Evolutionary conservation across 2,329 filamentous ascomycete genomes (phyloP).

Genomic region (Cladosporium colombiae): DNA sequence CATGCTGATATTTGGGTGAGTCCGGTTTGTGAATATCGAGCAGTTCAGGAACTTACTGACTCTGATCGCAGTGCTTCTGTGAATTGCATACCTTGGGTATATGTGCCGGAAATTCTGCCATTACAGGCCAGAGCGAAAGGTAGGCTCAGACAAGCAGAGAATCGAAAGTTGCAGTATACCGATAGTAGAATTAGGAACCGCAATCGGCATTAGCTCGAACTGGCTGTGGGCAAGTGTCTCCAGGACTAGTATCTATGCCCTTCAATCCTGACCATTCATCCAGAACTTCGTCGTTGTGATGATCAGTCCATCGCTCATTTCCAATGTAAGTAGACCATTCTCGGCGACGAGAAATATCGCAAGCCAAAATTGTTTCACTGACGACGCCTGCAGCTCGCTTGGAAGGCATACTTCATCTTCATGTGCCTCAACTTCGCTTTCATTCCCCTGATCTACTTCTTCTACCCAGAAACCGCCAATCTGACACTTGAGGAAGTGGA

Average conservation of each 20-base stretch:
- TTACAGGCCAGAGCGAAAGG: conserved; percentile 52
- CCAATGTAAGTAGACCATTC: conserved; percentile 34
- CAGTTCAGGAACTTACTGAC: conserved; percentile 22
- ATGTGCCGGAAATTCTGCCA: conserved; percentile 52
- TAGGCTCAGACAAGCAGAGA: background rate
- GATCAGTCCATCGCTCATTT: conserved; percentile 54
- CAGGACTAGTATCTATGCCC: background rate
- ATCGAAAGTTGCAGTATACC: background rate
- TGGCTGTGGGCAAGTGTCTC: conserved; percentile 43
- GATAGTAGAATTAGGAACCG: conserved; percentile 37
- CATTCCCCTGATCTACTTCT: conserved; percentile 52
- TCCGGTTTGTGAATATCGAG: background rate
- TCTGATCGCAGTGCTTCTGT: conserved; percentile 46
- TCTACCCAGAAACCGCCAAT: conserved; percentile 48
- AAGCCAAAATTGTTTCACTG: background rate
- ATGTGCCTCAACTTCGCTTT: conserved; percentile 51
- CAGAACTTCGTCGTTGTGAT: conserved; percentile 54
- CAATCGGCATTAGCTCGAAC: conserved; percentile 52
- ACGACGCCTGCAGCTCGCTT: conserved; percentile 42
- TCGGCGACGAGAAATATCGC: background rate
- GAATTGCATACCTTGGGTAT: conserved; percentile 54
- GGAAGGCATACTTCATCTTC: conserved; percentile 57
- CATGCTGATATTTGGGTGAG: conserved; percentile 32
- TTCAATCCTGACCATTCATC: background rate
- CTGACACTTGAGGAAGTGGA: conserved; percentile 49